These are phyloP conservation scores for Apiospora phragmitis DNA, from an alignment of 2,329 filamentous ascomycete species.

Conservation along the genomic window DNA sequence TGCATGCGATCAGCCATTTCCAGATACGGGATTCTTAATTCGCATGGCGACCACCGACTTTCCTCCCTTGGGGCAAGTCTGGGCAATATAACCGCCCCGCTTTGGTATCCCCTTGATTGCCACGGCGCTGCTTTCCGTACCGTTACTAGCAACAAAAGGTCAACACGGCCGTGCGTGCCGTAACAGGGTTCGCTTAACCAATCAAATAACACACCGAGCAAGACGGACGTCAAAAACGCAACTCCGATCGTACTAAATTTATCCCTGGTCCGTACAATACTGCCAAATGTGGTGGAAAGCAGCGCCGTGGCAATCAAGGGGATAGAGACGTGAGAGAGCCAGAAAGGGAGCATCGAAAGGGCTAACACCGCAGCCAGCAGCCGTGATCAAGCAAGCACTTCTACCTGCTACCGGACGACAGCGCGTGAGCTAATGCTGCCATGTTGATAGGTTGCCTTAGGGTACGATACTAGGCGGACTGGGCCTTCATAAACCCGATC, in stretches of 20 bases:
- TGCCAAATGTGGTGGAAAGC: too few species aligned
- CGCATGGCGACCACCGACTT: conserved; percentile 6
- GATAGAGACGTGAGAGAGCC: too few species aligned
- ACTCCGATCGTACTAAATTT: too few species aligned
- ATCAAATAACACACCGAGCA: too few species aligned
- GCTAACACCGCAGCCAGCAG: neutral
- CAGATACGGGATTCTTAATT: neutral
- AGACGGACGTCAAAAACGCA: too few species aligned
- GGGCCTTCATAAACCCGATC: neutral
- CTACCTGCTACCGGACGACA: neutral
- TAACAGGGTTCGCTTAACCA: too few species aligned
- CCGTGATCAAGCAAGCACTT: neutral
- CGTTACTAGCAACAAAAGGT: too few species aligned
- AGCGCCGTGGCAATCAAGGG: too few species aligned
- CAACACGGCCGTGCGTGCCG: too few species aligned
- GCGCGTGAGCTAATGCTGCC: neutral
- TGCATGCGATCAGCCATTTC: conserved; percentile 11
- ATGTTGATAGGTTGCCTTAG: neutral
- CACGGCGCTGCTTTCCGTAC: too few species aligned
- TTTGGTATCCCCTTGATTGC: neutral
- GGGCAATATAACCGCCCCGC: neutral
- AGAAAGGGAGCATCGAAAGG: neutral
- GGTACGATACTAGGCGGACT: neutral
- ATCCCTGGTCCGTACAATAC: too few species aligned
- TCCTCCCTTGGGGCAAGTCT: conserved; percentile 1